Evolutionary conservation across 345 rosid genomes (phyloP).

Genomic region (Populus deltoides): DNA sequence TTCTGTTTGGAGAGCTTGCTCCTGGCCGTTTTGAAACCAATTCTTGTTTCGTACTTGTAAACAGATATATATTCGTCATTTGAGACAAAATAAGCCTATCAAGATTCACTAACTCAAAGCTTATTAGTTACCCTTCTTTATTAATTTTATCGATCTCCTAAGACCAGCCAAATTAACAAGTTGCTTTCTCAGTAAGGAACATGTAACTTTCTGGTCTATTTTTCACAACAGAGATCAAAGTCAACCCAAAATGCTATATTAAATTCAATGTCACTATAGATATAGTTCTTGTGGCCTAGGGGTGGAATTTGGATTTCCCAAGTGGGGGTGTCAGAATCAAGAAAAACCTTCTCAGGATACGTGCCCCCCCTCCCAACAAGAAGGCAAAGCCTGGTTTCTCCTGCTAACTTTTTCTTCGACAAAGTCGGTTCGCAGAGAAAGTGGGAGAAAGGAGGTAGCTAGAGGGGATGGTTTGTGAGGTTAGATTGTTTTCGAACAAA

Average conservation of each 20-base stretch:
- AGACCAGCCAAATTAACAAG: not conserved
- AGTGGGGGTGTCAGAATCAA: too few species aligned
- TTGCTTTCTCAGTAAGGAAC: not conserved
- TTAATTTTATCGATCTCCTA: not conserved
- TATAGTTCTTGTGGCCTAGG: not conserved
- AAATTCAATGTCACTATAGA: not conserved
- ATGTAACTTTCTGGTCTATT: not conserved
- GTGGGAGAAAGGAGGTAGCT: not conserved
- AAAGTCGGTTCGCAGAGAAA: too few species aligned
- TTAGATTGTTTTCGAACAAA: not conserved
- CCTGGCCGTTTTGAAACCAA: not conserved
- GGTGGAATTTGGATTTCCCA: too few species aligned
- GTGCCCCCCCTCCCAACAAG: too few species aligned
- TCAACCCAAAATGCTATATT: not conserved
- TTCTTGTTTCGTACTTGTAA: not conserved
- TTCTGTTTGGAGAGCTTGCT: constrained; percentile 3
- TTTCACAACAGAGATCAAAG: not conserved
- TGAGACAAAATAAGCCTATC: not conserved
- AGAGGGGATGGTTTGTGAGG: not conserved
- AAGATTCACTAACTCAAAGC: not conserved
- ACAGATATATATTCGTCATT: not conserved
- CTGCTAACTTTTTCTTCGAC: too few species aligned
- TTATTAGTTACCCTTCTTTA: not conserved
- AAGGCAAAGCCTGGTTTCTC: too few species aligned
- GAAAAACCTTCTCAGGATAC: too few species aligned